Base-by-base conservation (phyloP, 2,329 filamentous ascomycete species). In the Pseudogymnoascus sp. region DNA sequence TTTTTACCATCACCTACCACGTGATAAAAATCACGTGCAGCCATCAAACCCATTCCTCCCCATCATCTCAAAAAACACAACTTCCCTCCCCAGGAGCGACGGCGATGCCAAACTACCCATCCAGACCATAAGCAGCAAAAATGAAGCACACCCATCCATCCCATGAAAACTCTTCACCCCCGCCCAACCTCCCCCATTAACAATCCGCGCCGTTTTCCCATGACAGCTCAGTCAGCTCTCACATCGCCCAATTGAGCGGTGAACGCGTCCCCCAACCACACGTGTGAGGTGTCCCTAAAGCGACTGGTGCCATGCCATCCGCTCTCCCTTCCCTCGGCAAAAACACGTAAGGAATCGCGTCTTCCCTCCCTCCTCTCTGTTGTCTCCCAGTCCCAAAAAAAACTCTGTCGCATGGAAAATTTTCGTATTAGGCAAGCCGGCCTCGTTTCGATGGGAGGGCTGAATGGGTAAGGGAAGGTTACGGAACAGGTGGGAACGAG, bases 271-370 rank as follows among this genome's bases (percentile, higher is more conserved):
- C 2, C 1, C 26, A 8, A 8, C 26, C 15, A 28, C 50, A 57
- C 50, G 50, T 57, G 50, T 11, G 3, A 1, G 3, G 1, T 10
- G 11, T 57, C 50, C 50, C 3, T 11, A 31, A 33, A 33, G 9
- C n/a, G 26, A 33, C 21, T 57, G 47, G 47, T 33, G 10, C n/a
- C 36, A 8, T 9, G n/a, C n/a, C n/a, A n/a, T n/a, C n/a, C n/a
- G 26, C 35, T 60, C 13, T 1, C 1, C 26, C 35, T 19, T 31
- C 61, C 28, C 63, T 60, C 36, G 26, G 50, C 26, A 36, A 17
- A 26, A 28, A 21, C 36, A 44, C 21, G 47, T 26, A 42, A 42
- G 38, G 57, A 50, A 63, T 38, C 66, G 62, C 63, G 50, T 57
- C 44, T 53, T 53, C 44, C 44, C 44, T 19, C 26, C n/a, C n/a